phyloP scores from a whole-genome alignment of 106 monocot species.

The Phalaenopsis equestris region DNA sequence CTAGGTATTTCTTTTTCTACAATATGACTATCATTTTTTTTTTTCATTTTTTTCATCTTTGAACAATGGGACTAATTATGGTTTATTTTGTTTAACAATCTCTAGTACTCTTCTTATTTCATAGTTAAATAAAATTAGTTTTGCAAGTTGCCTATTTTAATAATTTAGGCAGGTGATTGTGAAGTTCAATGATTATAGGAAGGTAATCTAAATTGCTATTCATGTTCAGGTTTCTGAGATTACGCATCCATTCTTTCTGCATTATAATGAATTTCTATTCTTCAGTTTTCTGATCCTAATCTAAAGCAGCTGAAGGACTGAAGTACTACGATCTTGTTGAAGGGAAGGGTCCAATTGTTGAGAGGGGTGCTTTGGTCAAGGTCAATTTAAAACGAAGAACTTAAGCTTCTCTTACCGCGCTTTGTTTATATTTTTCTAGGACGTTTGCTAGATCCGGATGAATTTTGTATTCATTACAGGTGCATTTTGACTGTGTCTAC shows the following conservation, averaged over 20 bases:
- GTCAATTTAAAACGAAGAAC: conserved; percentile 23
- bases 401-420: background rate
- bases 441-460: background rate
- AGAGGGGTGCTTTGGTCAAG: conserved; percentile 72
- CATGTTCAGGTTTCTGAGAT: background rate
- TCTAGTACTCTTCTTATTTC: no score
- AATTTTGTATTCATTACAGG: conserved; percentile 32
- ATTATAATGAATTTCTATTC: background rate
- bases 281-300: background rate
- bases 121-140: no score
- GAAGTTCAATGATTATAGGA: background rate
- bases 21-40: no score
- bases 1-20: no score
- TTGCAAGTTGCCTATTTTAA: background rate
- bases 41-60: no score
- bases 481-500: conserved; percentile 91
- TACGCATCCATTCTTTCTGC: background rate
- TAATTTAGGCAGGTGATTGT: background rate
- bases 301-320: conserved; percentile 68
- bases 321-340: conserved; percentile 89
- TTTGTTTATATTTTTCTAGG: background rate
- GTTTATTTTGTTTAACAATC: no score
- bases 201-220: background rate
- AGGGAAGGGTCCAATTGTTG: conserved; percentile 73
- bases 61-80: no score